Evolutionary conservation across 768 basidiomycete genomes (phyloP).

Genomic region (Sistotremastrum niveocremeum): DNA sequence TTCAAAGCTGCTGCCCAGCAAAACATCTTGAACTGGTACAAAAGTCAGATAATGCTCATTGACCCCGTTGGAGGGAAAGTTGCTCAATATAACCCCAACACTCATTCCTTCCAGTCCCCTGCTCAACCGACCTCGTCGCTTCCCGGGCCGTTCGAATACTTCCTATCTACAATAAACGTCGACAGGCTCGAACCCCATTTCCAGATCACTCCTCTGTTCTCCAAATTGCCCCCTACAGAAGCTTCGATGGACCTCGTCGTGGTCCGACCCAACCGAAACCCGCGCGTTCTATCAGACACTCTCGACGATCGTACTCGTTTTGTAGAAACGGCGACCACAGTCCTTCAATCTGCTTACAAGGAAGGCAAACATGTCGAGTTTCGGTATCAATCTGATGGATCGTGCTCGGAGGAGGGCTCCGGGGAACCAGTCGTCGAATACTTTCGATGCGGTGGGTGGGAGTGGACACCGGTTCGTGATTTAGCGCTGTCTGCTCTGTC

Average conservation of each 20-base stretch:
- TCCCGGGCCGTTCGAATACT: conserved; percentile 75
- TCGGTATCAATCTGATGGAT: conserved; percentile 35
- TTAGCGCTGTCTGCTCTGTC: conserved; percentile 1
- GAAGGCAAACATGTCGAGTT: conserved; percentile 59
- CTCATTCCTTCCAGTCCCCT: conserved; percentile 33
- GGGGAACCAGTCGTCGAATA: conserved; percentile 61
- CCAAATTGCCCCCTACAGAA: conserved; percentile 27
- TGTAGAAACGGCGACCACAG: conserved; percentile 35
- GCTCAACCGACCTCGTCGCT: conserved; percentile 19
- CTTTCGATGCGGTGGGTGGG: conserved; percentile 66
- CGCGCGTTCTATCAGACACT: conserved; percentile 27
- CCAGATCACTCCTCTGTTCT: conserved; percentile 54
- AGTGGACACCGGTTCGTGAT: conserved; percentile 67
- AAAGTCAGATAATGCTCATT: conserved; percentile 41
- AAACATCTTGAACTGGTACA: conserved; percentile 65
- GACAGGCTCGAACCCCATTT: conserved; percentile 80
- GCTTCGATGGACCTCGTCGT: conserved; percentile 60
- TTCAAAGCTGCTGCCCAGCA: conserved; percentile 76
- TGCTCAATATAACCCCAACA: conserved; percentile 45
- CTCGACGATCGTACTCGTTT: conserved; percentile 34
- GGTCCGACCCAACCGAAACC: conserved; percentile 58
- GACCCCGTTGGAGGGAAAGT: conserved; percentile 31
- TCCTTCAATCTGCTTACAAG: conserved; percentile 60
- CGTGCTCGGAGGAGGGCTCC: conserved; percentile 25
- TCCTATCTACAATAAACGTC: conserved; percentile 69